Percentiles rank a stretch among this genome's conserved stretches.
Evolutionary conservation across 164 flowering plant species (phyloP).

Genomic region (Cinnamomum chago): DNA sequence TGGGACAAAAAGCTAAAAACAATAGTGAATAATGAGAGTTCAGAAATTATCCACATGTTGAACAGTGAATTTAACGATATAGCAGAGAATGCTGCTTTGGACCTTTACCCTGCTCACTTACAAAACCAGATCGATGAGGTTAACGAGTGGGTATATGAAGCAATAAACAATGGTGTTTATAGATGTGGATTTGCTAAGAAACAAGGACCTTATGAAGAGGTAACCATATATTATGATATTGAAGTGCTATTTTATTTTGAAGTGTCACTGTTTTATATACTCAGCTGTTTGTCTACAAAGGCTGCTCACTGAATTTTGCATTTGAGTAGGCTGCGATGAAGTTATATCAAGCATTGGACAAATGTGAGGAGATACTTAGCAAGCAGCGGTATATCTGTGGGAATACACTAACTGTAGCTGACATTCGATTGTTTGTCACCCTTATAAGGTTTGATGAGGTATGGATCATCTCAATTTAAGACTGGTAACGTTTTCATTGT

Average conservation of each 20-base stretch:
- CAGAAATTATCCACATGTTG: slow-evolving; percentile 88
- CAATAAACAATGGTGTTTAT: slow-evolving; percentile 90
- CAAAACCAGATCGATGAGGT: slow-evolving; percentile 59
- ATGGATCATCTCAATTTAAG: slow-evolving; percentile 2
- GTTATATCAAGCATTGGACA: slow-evolving; percentile 73
- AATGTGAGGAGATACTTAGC: slow-evolving; percentile 77
- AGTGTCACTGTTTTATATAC: background rate
- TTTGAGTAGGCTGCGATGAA: slow-evolving; percentile 57
- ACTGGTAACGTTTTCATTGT: background rate
- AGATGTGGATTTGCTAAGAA: slow-evolving; percentile 88
- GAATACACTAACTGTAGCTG: slow-evolving; percentile 72
- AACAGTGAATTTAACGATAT: slow-evolving; percentile 81
- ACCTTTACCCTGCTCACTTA: slow-evolving; percentile 75
- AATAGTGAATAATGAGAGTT: slow-evolving; percentile 86
- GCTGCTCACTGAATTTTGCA: background rate
- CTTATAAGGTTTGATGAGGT: slow-evolving; percentile 97
- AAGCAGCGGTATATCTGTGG: slow-evolving; percentile 83
- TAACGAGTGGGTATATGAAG: slow-evolving; percentile 76
- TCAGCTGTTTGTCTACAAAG: background rate
- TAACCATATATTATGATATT: slow-evolving; percentile 17
- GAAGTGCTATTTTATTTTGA: background rate
- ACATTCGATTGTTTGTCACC: slow-evolving; percentile 87
- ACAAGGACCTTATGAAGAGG: slow-evolving; percentile 89
- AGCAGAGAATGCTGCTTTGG: slow-evolving; percentile 71
- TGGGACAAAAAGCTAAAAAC: slow-evolving; percentile 94